phyloP scores from a whole-genome alignment of 225 moss, liverwort and hornwort species.

The Bryoerythrophyllum caledonicum region DNA sequence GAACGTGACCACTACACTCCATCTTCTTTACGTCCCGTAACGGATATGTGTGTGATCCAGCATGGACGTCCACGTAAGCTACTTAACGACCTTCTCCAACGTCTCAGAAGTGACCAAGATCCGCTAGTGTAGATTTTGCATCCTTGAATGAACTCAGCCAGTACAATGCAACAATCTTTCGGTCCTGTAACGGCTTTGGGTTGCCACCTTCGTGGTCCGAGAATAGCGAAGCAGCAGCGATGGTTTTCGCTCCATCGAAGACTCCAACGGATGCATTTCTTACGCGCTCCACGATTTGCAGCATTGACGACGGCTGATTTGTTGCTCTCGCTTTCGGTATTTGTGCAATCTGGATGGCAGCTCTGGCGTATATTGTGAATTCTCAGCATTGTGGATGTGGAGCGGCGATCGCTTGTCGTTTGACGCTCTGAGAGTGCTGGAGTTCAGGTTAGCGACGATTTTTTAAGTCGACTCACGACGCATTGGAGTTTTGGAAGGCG shows the following conservation, averaged over 20 bases:
- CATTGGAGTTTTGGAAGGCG: too few relatives aligned
- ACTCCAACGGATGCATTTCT: slow-evolving; percentile 10
- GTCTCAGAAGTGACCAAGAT: neutral
- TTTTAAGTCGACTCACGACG: too few relatives aligned
- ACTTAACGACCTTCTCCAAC: neutral
- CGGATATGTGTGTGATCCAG: neutral
- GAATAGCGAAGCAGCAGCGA: neutral
- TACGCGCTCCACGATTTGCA: neutral
- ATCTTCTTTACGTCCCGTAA: too few relatives aligned
- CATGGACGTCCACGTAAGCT: neutral
- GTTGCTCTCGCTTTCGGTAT: neutral
- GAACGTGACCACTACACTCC: too few relatives aligned
- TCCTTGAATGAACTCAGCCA: too few relatives aligned
- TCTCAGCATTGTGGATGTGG: neutral
- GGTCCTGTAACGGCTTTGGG: too few relatives aligned
- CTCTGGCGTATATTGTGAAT: neutral
- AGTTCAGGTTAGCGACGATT: neutral
- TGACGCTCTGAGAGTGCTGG: neutral
- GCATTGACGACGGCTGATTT: neutral
- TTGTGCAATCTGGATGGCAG: neutral
- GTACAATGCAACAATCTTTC: too few relatives aligned
- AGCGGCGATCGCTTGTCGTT: neutral
- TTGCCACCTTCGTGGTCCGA: neutral
- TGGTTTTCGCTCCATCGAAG: neutral
- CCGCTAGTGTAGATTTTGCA: too few relatives aligned